Conservation (phyloP, 2,329 filamentous ascomycete genomes). For the Aspergillus persii region DNA sequence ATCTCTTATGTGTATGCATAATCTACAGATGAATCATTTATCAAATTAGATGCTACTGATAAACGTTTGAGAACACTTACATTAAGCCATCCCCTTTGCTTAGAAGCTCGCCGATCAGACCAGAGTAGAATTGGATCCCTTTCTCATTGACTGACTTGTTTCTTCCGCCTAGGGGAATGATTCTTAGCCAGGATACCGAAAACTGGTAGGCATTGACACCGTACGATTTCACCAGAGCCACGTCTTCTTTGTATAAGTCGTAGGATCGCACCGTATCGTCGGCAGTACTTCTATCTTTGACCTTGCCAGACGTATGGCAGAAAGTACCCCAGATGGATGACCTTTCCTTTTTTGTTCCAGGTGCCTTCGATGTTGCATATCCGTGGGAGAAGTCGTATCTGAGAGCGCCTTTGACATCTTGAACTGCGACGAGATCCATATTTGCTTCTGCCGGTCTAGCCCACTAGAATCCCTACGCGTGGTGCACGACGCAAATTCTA, state of each 20-base stretch:
- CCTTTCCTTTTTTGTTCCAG: constrained; percentile 69
- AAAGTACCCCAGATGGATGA: constrained; percentile 80
- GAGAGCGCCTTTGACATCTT: constrained; percentile 27
- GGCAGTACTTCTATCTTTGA: constrained; percentile 70
- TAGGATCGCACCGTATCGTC: constrained; percentile 78
- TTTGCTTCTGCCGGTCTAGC: constrained; percentile 9
- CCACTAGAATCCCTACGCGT: constrained; percentile 10
- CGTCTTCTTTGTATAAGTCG: constrained; percentile 69
- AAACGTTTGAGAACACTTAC: constrained; percentile 46
- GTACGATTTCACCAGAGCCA: constrained; percentile 68
- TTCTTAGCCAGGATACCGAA: constrained; percentile 71
- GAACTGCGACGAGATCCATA: constrained; percentile 26
- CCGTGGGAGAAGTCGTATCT: constrained; percentile 29
- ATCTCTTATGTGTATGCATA: too few species aligned
- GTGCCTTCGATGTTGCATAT: constrained; percentile 65
- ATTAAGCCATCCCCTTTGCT: too few species aligned
- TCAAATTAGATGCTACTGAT: too few species aligned
- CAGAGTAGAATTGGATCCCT: constrained; percentile 72
- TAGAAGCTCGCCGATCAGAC: constrained; percentile 68
- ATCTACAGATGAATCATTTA: too few species aligned
- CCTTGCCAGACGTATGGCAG: constrained; percentile 71
- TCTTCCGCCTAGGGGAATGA: constrained; percentile 74
- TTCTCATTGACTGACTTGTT: constrained; percentile 72
- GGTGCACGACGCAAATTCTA: background rate
- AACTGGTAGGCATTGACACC: constrained; percentile 75